phyloP scores from a whole-genome alignment of 1,284 basidiomycete genomes.

The Xanthoconium separans region DNA sequence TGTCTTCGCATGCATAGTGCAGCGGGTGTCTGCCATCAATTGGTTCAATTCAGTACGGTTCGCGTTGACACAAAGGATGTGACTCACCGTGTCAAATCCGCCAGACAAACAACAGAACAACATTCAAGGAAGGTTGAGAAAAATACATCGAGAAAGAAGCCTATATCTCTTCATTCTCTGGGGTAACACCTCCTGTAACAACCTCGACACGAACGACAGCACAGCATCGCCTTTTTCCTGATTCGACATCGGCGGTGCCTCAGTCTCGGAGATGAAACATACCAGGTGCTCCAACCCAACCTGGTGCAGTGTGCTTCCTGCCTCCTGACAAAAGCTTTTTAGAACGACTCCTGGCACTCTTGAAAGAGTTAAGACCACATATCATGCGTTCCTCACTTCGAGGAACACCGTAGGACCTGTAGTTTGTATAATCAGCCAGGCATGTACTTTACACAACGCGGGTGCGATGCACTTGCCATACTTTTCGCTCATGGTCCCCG shows the following conservation, averaged over 20 bases:
- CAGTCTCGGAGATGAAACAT: background rate
- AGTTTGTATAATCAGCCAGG: background rate
- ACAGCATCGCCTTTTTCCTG: slow-evolving; percentile 1
- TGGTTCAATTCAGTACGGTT: background rate
- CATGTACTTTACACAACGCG: background rate
- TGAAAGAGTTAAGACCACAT: background rate
- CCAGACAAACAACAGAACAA: slow-evolving; percentile 10
- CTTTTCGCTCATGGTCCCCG: background rate
- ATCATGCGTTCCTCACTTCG: background rate
- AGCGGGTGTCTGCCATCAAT: slow-evolving; percentile 33
- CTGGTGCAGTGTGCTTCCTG: background rate
- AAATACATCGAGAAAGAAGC: slow-evolving; percentile 13
- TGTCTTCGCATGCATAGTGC: slow-evolving; percentile 28
- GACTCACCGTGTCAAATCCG: slow-evolving; percentile 19
- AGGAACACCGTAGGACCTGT: background rate
- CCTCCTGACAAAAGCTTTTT: slow-evolving; percentile 9
- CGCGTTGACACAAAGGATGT: slow-evolving; percentile 11
- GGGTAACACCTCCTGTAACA: slow-evolving; percentile 4
- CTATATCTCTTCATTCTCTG: slow-evolving; percentile 6
- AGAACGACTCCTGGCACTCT: background rate
- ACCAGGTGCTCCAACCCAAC: slow-evolving; percentile 1
- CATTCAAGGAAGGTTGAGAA: background rate
- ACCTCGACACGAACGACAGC: background rate
- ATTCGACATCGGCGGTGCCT: background rate
- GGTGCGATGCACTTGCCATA: background rate